Conservation (phyloP, 2,329 filamentous ascomycete species). For the Byssoonygena ceratinophila region DNA sequence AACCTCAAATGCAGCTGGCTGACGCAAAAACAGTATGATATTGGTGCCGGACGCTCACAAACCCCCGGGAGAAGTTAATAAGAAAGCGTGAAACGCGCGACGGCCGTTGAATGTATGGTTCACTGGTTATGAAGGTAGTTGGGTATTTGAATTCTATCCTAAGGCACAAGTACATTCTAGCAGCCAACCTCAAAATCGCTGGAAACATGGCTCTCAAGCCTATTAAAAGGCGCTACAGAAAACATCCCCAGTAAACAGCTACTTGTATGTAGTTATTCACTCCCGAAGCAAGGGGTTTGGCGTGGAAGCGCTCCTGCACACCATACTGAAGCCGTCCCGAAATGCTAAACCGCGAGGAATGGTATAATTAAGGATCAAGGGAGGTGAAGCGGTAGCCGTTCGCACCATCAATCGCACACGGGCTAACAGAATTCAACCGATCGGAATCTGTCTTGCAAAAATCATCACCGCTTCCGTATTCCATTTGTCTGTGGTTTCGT, state of each 20-base stretch:
- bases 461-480: not conserved
- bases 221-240: not conserved
- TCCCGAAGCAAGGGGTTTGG: not conserved
- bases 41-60: too few species aligned
- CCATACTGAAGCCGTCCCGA: not conserved
- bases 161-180: not conserved
- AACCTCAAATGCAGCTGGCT: too few species aligned
- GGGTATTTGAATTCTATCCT: conserved; percentile 5
- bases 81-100: too few species aligned
- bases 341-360: not conserved
- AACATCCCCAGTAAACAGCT: not conserved
- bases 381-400: too few species aligned
- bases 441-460: not conserved
- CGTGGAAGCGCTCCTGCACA: not conserved
- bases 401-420: too few species aligned
- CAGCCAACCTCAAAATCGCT: not conserved
- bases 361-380: too few species aligned
- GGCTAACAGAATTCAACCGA: not conserved
- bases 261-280: not conserved
- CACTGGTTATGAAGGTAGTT: not conserved
- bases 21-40: too few species aligned
- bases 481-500: not conserved
- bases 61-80: too few species aligned
- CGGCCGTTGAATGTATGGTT: not conserved
- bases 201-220: not conserved